A percentile compares a stretch with the other conserved stretches of the same genome.
Conservation (phyloP, 2,329 filamentous ascomycete genomes). For the Neonectria sp. region DNA sequence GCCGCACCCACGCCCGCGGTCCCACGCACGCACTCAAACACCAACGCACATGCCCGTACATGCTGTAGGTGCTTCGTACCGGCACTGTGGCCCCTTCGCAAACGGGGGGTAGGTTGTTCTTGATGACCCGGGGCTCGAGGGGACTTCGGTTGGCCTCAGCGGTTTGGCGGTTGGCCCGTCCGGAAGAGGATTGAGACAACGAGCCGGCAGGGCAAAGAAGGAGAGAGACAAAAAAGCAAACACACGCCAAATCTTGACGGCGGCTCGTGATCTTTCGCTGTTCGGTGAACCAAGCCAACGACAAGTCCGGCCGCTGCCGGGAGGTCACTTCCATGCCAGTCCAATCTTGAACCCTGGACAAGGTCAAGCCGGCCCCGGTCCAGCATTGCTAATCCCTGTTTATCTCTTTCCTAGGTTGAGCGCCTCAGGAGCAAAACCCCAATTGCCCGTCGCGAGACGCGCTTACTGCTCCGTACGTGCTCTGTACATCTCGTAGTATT, state of each 20-base stretch:
- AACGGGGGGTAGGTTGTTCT: neutral
- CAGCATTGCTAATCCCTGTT: constrained; percentile 16
- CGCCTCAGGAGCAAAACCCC: constrained; percentile 8
- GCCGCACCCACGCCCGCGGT: neutral
- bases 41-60: neutral
- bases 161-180: neutral
- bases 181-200: neutral
- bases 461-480: constrained; percentile 13
- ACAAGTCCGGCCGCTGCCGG: constrained; percentile 4
- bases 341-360: neutral
- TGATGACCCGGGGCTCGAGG: neutral
- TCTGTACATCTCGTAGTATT: neutral
- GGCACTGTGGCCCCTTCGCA: neutral
- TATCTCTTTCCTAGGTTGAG: neutral
- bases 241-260: neutral
- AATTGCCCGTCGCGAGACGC: constrained; percentile 27
- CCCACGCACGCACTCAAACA: constrained; percentile 6
- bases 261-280: neutral
- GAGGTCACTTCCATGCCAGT: constrained; percentile 1
- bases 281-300: constrained; percentile 4
- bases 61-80: neutral
- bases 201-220: neutral
- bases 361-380: neutral
- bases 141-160: neutral
- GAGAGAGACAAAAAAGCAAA: neutral